Base-by-base conservation (phyloP, 164 flowering plant genomes). In the Aristolochia fimbriata region DNA sequence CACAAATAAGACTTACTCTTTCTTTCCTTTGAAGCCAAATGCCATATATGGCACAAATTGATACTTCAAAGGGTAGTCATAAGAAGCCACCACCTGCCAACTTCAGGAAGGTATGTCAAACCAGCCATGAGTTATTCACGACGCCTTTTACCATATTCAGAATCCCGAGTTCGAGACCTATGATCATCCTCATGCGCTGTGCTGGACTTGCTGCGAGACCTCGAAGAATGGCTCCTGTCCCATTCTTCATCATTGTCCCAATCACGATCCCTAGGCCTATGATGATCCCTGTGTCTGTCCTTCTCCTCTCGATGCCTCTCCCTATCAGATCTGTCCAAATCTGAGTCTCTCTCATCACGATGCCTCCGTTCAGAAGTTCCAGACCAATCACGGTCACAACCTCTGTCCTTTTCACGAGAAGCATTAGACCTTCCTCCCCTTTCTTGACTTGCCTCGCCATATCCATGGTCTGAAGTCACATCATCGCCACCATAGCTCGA, bases 81-180 rank as follows among this genome's bases (percentile, higher is more conserved):
- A 45, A 62, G 62, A 15, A 50, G 47, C 47, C 19, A n/a, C 55
- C 47, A 51, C 16, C 9, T 27, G 14, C 23, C 55, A 52, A 12
- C 55, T 52, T 19, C 15, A 22, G 43, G 12, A 37, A 46, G 50
- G 20, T 11, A 15, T 57, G 60, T 33, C 12, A 37, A 37, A 37
- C 10, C 43, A 37, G 43, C 4, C 43, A 37, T 37, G 43, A 37
- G 43, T 46, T 85, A 81, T 19, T 75, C 52, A 43, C 91, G 90
- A 15, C 97, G 78, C 73, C 93, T 81, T 75, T 86, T 87, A 52
- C 89, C 91, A 77, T 83, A 84, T 53, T 87, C 95, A 2, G 65
- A 87, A 74, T 90, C 95, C 73, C 87, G 80, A 19, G 97, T 77
- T 53, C 93, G 75, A 60, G 88, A 78, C 70, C 86, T 73, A 59